Evolutionary conservation across 1,139 yeast species (phyloP), one percentile per base, ranked within the genome.

Genomic region (Lodderomyces elongisporus): DNA sequence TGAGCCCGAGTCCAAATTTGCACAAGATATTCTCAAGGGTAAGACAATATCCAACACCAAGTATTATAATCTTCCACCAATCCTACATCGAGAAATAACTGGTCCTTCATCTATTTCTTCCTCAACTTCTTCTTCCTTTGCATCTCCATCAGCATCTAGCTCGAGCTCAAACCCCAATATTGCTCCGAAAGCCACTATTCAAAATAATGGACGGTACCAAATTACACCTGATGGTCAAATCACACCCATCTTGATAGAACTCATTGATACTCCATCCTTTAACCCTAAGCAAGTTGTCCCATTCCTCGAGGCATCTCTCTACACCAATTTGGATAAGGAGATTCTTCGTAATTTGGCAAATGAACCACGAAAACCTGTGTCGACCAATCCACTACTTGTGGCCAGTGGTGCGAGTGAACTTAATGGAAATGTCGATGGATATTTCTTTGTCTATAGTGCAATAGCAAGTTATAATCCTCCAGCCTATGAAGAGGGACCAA

Each of bases 351-450:
- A 81, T 33, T 58, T 82, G 31, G 84, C 85, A 5, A 70, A 77
- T 44, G 84, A 76, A 41, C 85, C 87, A 2, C 54, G 85, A 27
- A 58, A 66, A 37, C 78, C 80, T 3, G 83, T 77, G 0, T 69
- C 75, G 25, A 78, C 87, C 5, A 77, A 76, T 38, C 84, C 88
- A 3, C 52, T 83, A 36, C 55, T 83, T 10, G 85, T 80, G 4
- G 89, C 87, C 4, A 77, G 85, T 33, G 91, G 91, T 1, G 85
- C 88, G 3, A 74, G 85, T 34, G 89, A 81, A 41, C 56, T 83
- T 43, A 81, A 82, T 51, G 88, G 87, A 2, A 65, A 73, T 26
- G 69, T 82, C n/a, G 82, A 80, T 51, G 89, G 88, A 0, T 83
- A 83, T 50, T 64, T 81, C 32, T 66, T 80, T 28, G 77, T 79